Base-by-base conservation (phyloP, 352 stramenopile species). In the Elongisporangium anandrum region DNA sequence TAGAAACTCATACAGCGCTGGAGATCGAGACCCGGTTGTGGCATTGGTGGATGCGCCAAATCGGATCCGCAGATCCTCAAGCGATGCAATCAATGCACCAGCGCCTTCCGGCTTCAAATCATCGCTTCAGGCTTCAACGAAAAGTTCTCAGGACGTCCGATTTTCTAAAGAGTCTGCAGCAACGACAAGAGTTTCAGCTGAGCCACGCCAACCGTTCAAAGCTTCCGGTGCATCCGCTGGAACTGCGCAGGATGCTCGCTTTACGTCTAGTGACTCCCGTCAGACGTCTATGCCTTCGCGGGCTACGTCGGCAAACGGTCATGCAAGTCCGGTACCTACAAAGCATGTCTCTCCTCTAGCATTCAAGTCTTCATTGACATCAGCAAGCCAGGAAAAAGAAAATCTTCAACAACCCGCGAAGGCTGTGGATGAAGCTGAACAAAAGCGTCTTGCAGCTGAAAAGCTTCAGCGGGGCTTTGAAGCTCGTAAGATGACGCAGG, bases 131-230 rank as follows among this genome's bases (percentile, higher is more conserved):
- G 58, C 58, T 21, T 49, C 56, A 50, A 70, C 56, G 5, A 80
- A 73, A 26, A 88, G 79, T 29, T 68, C 69, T 2, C 75, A 85
- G 52, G 81, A 91, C 59, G 69, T 79, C 5, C 75, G 75, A 10
- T 62, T 77, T 45, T 63, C 66, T 21, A 81, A 80, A 48, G 5
- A 8, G 5, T 41, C 29, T 15, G 13, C 5, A 41, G 13, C 29
- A 41, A 13, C 29, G 29, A 4, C 29, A 13, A 41, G 29, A 41
- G 29, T 41, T 41, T 4, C 29, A 41, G 29, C 29, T 8, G 29
- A 41, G 29, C 29, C 6, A 19, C 48, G 19, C 7, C 48, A 22
- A 13, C 48, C 48, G 10, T 24, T 52, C 15, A 52, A 52, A 24
- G 7, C 48, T 26, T 52, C 48, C 19, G 48, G 19, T 8, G 15